A percentile compares a stretch with the other conserved stretches of the same genome.
Evolutionary conservation across 306 rosid genomes (phyloP).

Genomic region (Cajanus cajan): DNA sequence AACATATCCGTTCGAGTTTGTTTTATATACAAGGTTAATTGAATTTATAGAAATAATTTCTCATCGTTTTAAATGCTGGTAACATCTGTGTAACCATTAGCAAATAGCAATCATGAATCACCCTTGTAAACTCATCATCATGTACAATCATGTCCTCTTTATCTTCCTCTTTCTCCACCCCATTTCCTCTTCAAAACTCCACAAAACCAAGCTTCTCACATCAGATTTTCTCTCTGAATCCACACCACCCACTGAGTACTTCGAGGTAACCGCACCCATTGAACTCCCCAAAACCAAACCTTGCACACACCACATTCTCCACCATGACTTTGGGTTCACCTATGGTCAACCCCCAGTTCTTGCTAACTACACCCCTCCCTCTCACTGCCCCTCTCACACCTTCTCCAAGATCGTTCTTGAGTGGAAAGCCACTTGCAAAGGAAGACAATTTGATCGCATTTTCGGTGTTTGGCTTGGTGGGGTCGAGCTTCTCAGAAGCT

Average conservation of each 20-base stretch:
- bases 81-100: too few relatives aligned
- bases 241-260: constrained; percentile 51
- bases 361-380: constrained; percentile 65
- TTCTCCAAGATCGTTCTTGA: constrained; percentile 70
- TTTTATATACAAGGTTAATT: too few relatives aligned
- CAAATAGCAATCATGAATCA: not conserved
- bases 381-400: constrained; percentile 40
- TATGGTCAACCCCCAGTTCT: constrained; percentile 70
- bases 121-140: not conserved
- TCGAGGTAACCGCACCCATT: constrained; percentile 86
- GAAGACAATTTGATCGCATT: constrained; percentile 85
- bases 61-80: too few relatives aligned
- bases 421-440: constrained; percentile 79
- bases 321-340: constrained; percentile 72
- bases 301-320: constrained; percentile 57
- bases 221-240: constrained; percentile 23
- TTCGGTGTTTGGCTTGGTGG: constrained; percentile 95
- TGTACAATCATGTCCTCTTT: not conserved
- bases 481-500: constrained; percentile 85
- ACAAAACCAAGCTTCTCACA: constrained; percentile 44
- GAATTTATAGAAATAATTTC: too few relatives aligned
- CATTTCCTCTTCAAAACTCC: constrained; percentile 50
- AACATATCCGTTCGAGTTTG: too few relatives aligned
- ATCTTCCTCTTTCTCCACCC: constrained; percentile 42
- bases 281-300: constrained; percentile 57